Base-by-base conservation (phyloP, 192 early-diverging fungal genomes). In the Backusella luteola region DNA sequence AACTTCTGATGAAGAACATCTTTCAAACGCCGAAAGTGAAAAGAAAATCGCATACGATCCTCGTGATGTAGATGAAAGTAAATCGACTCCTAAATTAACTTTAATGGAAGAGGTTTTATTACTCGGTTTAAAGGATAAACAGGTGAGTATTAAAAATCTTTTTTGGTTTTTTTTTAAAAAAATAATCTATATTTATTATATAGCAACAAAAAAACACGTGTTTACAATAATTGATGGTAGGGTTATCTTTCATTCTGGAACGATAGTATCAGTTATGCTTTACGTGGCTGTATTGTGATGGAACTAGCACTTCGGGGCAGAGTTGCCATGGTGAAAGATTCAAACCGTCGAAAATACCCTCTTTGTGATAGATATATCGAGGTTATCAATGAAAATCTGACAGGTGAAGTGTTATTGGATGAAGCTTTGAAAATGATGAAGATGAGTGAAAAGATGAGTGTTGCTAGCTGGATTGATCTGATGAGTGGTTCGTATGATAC, bases 241-340 rank as follows among this genome's bases (percentile, higher is more conserved):
- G 97, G 97, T 1, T 96, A 97, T 76, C 89, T 99, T 44, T 97
- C 96, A 32, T 99, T 99, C 81, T 99, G 97, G 97, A 99, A 99
- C 84, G 97, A 99, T 85, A 96, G 95, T 81, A 95, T 99, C 70
- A 97, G 95, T 26, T 99, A 99, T 85, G 94, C 96, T 1, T 84
- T 99, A 19, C 89, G 97, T 75, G 97, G 96, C 15, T 94, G 93
- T 74, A 99, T 99, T 79, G 86, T 99, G 41, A 96, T 98, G 88
- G 97, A 99, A 85, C 87, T 99, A 8, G 97, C 97, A 7, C 90
- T 99, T 71, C 90, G 97, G 17, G 91, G 92, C 44, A 90, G 97
- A 21, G 94, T 99, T 75, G 90, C 90, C 12, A 94, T 95, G 78
- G 84, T 92, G 34, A 96, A 95, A 79, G 96, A 97, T 71, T 85